These are phyloP conservation scores for Rheum nobile DNA, from an alignment of 148 eudicot species.

Conservation along the genomic window DNA sequence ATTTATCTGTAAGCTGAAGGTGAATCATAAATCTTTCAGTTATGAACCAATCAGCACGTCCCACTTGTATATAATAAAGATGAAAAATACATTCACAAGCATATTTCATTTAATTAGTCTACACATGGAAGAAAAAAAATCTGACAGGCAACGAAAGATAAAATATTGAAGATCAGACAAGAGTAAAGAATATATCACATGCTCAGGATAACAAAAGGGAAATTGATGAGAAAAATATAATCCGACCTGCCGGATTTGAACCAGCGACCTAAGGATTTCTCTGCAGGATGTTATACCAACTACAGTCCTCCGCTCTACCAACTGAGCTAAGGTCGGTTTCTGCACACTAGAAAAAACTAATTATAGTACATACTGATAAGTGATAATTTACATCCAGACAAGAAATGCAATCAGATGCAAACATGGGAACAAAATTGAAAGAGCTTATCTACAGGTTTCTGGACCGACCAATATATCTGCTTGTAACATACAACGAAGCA, in stretches of 20 bases:
- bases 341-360: no score
- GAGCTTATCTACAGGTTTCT: no score
- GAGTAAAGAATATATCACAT: no score
- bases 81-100: neutral
- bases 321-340: neutral
- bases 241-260: conserved; percentile 88
- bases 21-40: neutral
- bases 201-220: neutral
- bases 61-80: no score
- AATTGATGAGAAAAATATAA: neutral
- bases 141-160: neutral
- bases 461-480: no score
- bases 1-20: neutral
- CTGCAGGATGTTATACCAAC: neutral
- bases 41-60: neutral
- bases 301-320: conserved; percentile 9
- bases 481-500: no score
- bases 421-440: no score
- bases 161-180: no score
- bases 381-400: no score
- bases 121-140: neutral
- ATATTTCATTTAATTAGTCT: no score
- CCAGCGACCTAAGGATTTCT: conserved; percentile 80
- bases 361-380: no score
- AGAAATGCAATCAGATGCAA: no score